Base-by-base conservation (phyloP, 164 flowering plant genomes). In the Berberis vulgaris region DNA sequence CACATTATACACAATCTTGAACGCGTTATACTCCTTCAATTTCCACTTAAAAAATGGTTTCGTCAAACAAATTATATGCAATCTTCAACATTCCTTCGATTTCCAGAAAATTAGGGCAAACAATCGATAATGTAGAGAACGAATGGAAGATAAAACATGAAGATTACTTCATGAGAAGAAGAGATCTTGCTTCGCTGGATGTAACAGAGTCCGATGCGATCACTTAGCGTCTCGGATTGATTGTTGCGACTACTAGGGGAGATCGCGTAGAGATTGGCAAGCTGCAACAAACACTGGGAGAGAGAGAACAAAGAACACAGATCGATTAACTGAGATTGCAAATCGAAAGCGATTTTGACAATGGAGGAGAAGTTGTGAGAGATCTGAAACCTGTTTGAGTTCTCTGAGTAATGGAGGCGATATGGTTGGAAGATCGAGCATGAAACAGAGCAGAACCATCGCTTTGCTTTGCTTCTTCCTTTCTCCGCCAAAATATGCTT, bases 371-470 rank as follows among this genome's bases (percentile, higher is more conserved):
- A 54, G 58, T 9, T 6, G 41, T 42, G 10, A 53, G 7, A 7
- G 13, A 6, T 38, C 41, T 2, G 9, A 49, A 9, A 86, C 96
- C 85, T 85, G 90, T 75, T 85, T 86, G 2, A 88, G 39, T 57
- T 85, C 83, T 60, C 59, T 62, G 47, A 91, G 82, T 59, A 80
- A 59, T 46, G 84, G 73, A 77, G 86, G 90, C 11, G 85, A 72
- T n/a, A 91, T 62, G 71, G 76, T 80, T 3, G 81, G 82, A 54
- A 91, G 79, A 74, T 91, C 94, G 70, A 88, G 69, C 43, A 84
- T 74, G 79, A 88, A 85, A 70, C 91, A 88, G 40, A 88, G 70
- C 59, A 84, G 65, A 26, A 70, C 86, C 97, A 88, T 91, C 46
- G 53, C 60, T 49, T 59, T 61, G 12, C 53, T 61, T 6, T 6